Evolutionary conservation across 1,284 basidiomycete genomes (phyloP), one percentile per base, ranked within the genome.

Genomic region (Volvariella volvacea): DNA sequence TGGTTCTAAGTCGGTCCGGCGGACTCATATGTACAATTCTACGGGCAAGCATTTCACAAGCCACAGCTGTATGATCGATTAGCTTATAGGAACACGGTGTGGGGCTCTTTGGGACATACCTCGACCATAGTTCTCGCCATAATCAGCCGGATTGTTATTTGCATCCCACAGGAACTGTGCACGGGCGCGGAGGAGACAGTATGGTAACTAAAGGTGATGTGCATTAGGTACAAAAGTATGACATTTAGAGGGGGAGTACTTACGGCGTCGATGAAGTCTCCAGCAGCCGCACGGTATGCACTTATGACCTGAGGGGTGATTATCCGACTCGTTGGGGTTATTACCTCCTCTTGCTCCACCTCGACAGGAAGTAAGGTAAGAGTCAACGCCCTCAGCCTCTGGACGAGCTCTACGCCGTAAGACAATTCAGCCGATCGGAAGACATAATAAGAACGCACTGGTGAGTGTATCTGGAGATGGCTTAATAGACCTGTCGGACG

Each of bases 41-140:
- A 42, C 92, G 78, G 3, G 93, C 93, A 14, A 96, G 67, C 1
- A 90, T 86, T 63, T 96, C 92, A 55, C 92, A 95, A 2, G 92
- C 87, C 22, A 75, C 73, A 38, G 86, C 90, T 83, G 40, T 33
- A 15, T 34, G n/a, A 30, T 25, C 19, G 21, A 14, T 32, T 20
- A 47, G 40, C 17, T 16, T 39, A 19, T 42, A 22, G 32, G 39
- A 47, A 52, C 41, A 19, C 22, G n/a, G 4, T 17, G 39, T 42
- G 31, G 28, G 12, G 41, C 15, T 38, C 33, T 25, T 44, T 38
- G 21, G 41, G 46, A 51, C 71, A 30, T 61, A 87, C 85, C 83
- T 68, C 92, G 75, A 50, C 83, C 80, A 31, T 77, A 57, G 54
- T 92, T 92, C 67, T 96, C 93, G 46, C 82, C 91, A 56, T 84